A percentile compares a stretch with the other conserved stretches of the same genome.
Conservation (phyloP, 1,284 basidiomycete species). For the Puccinia polysora region DNA sequence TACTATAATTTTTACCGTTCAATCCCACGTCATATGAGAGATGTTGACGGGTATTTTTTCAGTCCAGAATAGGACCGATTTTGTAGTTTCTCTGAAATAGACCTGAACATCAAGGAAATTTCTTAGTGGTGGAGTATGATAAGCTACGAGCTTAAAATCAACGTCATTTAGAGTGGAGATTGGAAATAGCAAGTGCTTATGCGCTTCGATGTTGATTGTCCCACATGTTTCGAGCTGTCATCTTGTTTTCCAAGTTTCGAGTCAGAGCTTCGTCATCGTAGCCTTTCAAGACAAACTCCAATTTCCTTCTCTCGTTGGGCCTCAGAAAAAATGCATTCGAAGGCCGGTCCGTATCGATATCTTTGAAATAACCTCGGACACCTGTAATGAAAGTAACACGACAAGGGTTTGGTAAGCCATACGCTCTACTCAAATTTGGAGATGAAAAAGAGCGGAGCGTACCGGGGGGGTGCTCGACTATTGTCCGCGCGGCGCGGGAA, state of each 20-base stretch:
- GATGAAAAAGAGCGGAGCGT: not conserved
- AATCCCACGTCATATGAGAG: too few species aligned
- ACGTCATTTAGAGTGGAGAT: too few species aligned
- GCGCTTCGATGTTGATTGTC: constrained; percentile 39
- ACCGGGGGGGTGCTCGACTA: constrained; percentile 40
- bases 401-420: not conserved
- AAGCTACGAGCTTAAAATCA: too few species aligned
- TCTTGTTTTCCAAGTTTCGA: not conserved
- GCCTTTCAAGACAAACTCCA: constrained; percentile 19
- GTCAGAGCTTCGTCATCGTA: not conserved
- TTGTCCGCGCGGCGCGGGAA: not conserved
- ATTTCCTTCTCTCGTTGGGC: constrained; percentile 14
- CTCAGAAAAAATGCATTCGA: constrained; percentile 37
- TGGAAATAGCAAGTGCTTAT: too few species aligned
- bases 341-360: constrained; percentile 6
- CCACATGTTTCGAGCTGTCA: constrained; percentile 20
- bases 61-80: too few species aligned
- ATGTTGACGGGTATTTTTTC: too few species aligned
- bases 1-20: too few species aligned
- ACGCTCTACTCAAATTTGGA: not conserved
- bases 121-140: too few species aligned
- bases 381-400: constrained; percentile 8
- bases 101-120: too few species aligned
- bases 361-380: constrained; percentile 40
- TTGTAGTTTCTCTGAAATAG: too few species aligned